Conservation (phyloP, 2,329 filamentous ascomycete species). For the Fusarium xylarioides region DNA sequence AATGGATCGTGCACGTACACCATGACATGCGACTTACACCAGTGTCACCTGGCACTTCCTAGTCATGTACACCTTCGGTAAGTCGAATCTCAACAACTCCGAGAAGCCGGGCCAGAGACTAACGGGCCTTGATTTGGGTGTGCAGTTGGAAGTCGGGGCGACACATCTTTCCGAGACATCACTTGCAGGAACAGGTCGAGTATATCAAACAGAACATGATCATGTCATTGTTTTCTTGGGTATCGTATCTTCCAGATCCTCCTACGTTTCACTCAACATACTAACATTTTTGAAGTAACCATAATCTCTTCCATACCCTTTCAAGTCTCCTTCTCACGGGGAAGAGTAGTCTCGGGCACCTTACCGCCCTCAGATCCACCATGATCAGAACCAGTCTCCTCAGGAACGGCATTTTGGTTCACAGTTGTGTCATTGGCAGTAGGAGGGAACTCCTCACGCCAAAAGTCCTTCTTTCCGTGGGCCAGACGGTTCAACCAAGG, state of each 20-base stretch:
- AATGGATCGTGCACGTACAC: not conserved
- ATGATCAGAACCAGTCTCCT: slow-evolving; percentile 38
- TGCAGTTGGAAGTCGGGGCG: no score
- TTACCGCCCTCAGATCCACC: slow-evolving; percentile 39
- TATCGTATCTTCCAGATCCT: slow-evolving; percentile 21
- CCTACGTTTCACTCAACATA: slow-evolving; percentile 2
- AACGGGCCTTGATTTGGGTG: not conserved
- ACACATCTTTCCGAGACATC: not conserved
- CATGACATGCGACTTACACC: not conserved
- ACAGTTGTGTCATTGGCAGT: slow-evolving; percentile 27
- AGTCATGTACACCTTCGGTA: not conserved
- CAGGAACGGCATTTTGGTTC: slow-evolving; percentile 15
- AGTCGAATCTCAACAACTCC: not conserved
- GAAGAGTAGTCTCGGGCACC: slow-evolving; percentile 24
- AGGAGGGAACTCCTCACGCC: slow-evolving; percentile 56
- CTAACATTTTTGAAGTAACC: slow-evolving; percentile 14
- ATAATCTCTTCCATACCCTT: not conserved
- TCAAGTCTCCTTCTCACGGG: slow-evolving; percentile 34
- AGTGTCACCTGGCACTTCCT: not conserved
- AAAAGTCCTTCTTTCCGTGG: slow-evolving; percentile 78
- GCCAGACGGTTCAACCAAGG: slow-evolving; percentile 74
- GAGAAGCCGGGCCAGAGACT: not conserved
- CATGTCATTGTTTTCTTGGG: slow-evolving; percentile 1
- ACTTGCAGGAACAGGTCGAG: not conserved
- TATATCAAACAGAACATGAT: not conserved